These are phyloP conservation scores for Metschnikowia aberdeeniae DNA, from an alignment of 805 yeast genomes.

Conservation along the genomic window DNA sequence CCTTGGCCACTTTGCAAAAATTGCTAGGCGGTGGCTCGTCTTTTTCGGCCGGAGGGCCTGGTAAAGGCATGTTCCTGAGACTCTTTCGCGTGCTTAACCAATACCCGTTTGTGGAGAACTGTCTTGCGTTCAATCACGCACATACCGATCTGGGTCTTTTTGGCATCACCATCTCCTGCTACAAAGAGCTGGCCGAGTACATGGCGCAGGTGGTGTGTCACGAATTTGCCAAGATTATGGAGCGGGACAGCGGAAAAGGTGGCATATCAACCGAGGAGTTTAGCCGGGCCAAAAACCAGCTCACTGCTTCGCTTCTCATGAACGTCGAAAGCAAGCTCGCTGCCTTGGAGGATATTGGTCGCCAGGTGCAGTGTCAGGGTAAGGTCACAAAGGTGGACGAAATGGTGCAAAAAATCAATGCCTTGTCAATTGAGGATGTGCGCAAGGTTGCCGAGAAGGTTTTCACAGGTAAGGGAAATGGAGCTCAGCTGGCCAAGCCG, in stretches of 20 bases:
- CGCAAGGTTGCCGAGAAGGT: conserved; percentile 70
- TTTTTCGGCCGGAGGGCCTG: conserved; percentile 98
- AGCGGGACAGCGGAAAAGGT: conserved; percentile 38
- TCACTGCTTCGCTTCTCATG: conserved; percentile 83
- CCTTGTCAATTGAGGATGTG: conserved; percentile 63
- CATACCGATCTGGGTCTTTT: conserved; percentile 88
- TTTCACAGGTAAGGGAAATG: conserved; percentile 58
- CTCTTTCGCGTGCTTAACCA: conserved; percentile 87
- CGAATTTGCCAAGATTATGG: conserved; percentile 36
- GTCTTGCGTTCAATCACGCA: conserved; percentile 83
- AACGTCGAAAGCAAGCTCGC: conserved; percentile 89
- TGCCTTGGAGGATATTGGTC: conserved; percentile 91
- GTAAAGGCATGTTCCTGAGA: conserved; percentile 97
- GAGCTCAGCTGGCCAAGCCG: conserved; percentile 54
- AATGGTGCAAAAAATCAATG: conserved; percentile 75
- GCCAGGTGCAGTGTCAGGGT: conserved; percentile 87
- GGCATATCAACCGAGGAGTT: conserved; percentile 72
- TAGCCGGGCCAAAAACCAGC: conserved; percentile 85
- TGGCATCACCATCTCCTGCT: conserved; percentile 81
- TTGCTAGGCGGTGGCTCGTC: conserved; percentile 96
- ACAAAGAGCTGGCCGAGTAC: conserved; percentile 81
- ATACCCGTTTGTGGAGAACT: conserved; percentile 86
- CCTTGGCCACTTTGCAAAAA: conserved; percentile 85
- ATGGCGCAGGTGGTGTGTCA: conserved; percentile 71
- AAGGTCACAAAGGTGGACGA: conserved; percentile 69